Base-by-base conservation (phyloP, 768 basidiomycete species). In the Russula sp. region DNA sequence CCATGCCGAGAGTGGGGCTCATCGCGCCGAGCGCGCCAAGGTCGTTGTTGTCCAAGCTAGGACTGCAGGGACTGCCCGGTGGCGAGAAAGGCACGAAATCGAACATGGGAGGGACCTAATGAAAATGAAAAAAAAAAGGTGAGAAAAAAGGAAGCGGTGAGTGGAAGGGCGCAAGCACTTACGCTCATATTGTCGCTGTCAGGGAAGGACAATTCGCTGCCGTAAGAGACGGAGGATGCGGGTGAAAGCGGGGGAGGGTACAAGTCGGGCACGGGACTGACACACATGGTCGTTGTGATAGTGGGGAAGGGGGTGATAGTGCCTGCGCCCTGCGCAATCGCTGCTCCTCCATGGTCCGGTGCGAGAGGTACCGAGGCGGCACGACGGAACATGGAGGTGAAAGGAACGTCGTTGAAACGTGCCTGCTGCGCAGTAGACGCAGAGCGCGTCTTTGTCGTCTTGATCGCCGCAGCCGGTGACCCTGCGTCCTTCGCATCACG, bases 321-420 rank as follows among this genome's bases (percentile, higher is more conserved):
- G 3, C 9, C 18, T 5, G 32, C 22, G 46, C 20, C 36, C 9
- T 61, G 64, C 16, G 35, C 49, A 34, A 32, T 29, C 25, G 25
- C 25, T 3, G 25, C 25, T 20, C 29, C n/a, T 0, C 16, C 56
- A 29, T 59, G 46, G 8, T 48, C 52, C 9, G 62, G 58, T 20
- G 8, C 58, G n/a, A 63, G 56, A 46, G 65, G 60, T 13, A 43
- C 81, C 41, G 86, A 86, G 4, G 81, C 74, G 11, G 83, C 83
- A 56, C 86, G 84, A 70, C 78, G 85, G 75, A 81, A 83, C 83
- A 85, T 82, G 54, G 83, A 77, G 5, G 84, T 83, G 34, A 86
- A 78, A 3, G 84, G 80, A 29, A 83, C 74, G 45, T 70, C 74
- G 42, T 70, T 71, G 70, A 81, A 76, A 47, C 78, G 73, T 4